Evolutionary conservation across 2,329 filamentous ascomycete genomes (phyloP), one percentile per base, ranked within the genome.

Genomic region (Colletotrichum zoysiae): DNA sequence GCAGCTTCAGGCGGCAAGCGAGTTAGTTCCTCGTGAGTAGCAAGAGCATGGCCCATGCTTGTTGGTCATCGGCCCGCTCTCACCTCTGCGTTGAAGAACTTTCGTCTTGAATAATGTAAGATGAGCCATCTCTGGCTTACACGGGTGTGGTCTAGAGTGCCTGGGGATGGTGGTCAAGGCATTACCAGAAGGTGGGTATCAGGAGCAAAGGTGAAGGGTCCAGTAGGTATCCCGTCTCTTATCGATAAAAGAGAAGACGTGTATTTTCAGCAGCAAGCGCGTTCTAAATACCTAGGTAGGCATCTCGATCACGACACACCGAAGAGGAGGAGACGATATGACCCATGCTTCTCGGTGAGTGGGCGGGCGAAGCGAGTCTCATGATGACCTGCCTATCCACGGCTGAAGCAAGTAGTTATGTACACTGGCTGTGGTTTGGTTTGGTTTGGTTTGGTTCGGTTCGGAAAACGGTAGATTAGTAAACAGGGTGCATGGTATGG

Each of bases 1-100:
- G 55, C 55, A 70, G 70, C 70, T 72, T 72, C 70, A 70, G 59
- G 60, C 65, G 55, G 33, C 65, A 72, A 72, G 65, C 65, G 46
- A 40, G 40, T 69, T 70, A 40, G 40, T 69, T 70, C 70, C 70
- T 70, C 69, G 69, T 60, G 65, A 48, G 35, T 58, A 35, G 18
- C 42, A 60, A 48, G 44, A 69, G 65, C 46, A 60, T 70, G 35
- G 46, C 46, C 65, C 55, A 59, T 69, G 55, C 48, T 38, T 48
- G 46, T 42, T 46, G 51, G 44, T 53, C 23, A 51, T n/a, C 33
- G 33, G 33, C 60, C 20, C 42, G 35, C 35, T 57, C 35, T 40
- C 55, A 4, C 26, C n/a, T 51, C n/a, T 40, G 40, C 14, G 9
- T 14, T n/a, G 8, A 38, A 18, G 20, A 23, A n/a, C 33, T 30